These are phyloP conservation scores for Castanospermum australe DNA, from an alignment of 306 rosid genomes.

Conservation along the genomic window DNA sequence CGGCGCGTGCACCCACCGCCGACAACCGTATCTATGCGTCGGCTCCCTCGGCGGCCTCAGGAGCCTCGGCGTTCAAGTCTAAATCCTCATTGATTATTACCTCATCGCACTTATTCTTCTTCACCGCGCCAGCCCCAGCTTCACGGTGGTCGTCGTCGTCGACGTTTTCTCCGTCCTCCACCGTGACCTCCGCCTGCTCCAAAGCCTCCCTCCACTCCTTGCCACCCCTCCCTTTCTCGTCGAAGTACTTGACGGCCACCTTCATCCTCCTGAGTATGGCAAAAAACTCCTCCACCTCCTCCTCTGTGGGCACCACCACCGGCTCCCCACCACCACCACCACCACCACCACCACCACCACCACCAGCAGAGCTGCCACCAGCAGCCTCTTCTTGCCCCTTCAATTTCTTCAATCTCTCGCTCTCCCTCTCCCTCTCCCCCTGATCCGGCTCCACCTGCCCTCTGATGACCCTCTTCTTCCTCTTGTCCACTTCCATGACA, in stretches of 20 bases:
- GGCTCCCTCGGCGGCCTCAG: conserved; percentile 15
- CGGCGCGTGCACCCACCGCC: background rate
- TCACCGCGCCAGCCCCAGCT: background rate
- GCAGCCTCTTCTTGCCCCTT: background rate
- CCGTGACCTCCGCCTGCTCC: background rate
- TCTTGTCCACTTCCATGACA: conserved; percentile 30
- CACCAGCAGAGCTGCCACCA: background rate
- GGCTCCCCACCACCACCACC: background rate
- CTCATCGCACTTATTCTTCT: background rate
- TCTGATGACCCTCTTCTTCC: conserved; percentile 5
- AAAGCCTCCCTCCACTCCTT: conserved; percentile 18
- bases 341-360: background rate
- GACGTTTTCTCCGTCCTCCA: background rate
- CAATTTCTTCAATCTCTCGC: background rate
- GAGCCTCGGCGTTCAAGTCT: conserved; percentile 47
- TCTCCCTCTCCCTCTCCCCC: background rate
- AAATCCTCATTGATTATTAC: background rate
- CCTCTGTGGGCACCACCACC: conserved; percentile 37
- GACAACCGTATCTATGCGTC: background rate
- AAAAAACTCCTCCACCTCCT: conserved; percentile 67
- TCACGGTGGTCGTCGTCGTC: background rate
- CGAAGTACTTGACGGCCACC: conserved; percentile 51
- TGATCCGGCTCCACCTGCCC: background rate
- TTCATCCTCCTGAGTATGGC: conserved; percentile 62
- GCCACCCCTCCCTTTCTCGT: conserved; percentile 24